Conservation (phyloP, 768 basidiomycete genomes). For the Lactarius psammicola region DNA sequence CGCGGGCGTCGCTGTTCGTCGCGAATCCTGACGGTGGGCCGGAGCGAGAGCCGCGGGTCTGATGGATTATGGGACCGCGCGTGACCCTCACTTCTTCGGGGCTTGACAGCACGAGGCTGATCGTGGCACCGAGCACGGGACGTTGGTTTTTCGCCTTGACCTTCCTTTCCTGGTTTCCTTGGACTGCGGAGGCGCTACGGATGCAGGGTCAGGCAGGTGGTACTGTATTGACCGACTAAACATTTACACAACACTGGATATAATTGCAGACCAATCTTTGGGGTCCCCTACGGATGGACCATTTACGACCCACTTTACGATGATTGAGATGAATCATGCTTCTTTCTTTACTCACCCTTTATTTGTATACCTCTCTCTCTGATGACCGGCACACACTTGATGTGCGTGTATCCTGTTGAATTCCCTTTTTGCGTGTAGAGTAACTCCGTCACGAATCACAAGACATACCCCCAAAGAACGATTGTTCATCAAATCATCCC, state of each 20-base stretch:
- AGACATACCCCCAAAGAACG: background rate
- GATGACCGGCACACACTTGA: slow-evolving; percentile 12
- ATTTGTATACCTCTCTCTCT: slow-evolving; percentile 6
- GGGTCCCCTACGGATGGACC: background rate
- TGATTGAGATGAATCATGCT: background rate
- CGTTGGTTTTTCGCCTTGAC: background rate
- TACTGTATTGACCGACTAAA: background rate
- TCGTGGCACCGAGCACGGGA: background rate
- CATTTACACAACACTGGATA: background rate
- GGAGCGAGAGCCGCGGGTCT: slow-evolving; percentile 23
- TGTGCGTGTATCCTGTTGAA: slow-evolving; percentile 13
- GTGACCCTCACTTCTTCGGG: background rate
- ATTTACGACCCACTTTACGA: slow-evolving; percentile 13
- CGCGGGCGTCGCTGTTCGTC: slow-evolving; percentile 62
- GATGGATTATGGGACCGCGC: slow-evolving; percentile 26
- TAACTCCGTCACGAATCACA: background rate
- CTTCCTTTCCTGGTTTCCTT: slow-evolving; percentile 4
- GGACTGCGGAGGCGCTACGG: background rate
- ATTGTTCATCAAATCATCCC: background rate
- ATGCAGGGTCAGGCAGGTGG: too few relatives aligned
- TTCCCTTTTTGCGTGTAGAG: slow-evolving; percentile 2
- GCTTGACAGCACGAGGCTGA: background rate
- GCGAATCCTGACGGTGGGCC: slow-evolving; percentile 60
- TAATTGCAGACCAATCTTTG: background rate
- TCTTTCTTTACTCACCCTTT: background rate